Base-by-base conservation (phyloP, 441 rosid species). In the Pelargonium myrrhifolium region DNA sequence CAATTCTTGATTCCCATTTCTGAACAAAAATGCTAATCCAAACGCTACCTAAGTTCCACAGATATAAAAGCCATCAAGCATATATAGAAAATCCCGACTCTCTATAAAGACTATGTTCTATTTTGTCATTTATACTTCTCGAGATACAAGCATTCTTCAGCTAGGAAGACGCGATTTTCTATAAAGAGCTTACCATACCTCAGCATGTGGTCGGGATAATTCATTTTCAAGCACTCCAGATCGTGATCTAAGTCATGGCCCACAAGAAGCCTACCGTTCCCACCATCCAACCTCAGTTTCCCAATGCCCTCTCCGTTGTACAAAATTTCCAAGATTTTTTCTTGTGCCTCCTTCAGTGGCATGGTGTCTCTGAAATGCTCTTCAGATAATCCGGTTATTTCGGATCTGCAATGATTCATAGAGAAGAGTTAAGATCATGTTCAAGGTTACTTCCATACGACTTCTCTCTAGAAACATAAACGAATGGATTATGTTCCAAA, bases 191-290 rank as follows among this genome's bases (percentile, higher is more conserved):
- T 56, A 59, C 35, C 42, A 5, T 75, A 90, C 97, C 97, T 87
- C 79, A 80, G 66, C 82, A 88, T 65, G 68, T 80, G 83, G 66
- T 65, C 72, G 64, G 95, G 93, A 67, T 90, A 90, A 22, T 71
- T 66, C 67, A 88, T 78, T 70, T 81, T 73, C 80, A 90, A 78
- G 81, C 90, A 82, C 56, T 76, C 76, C 76, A 90, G 69, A 77
- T 86, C 89, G 78, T 81, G 87, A 65, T 75, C 81, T 53, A 90
- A 67, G 58, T 71, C 82, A 78, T 90, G 94, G 47, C 92, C 97
- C 49, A 87, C 95, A 63, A 90, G 91, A 77, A 90, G 85, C 69
- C 71, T 74, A 65, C 81, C 85, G 65, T 69, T 85, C 71, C 84
- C 85, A 49, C 82, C 90, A 66, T 76, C 77, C 63, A 68, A 68